Conservation (phyloP, 148 eudicot genomes). For the Silene latifolia region DNA sequence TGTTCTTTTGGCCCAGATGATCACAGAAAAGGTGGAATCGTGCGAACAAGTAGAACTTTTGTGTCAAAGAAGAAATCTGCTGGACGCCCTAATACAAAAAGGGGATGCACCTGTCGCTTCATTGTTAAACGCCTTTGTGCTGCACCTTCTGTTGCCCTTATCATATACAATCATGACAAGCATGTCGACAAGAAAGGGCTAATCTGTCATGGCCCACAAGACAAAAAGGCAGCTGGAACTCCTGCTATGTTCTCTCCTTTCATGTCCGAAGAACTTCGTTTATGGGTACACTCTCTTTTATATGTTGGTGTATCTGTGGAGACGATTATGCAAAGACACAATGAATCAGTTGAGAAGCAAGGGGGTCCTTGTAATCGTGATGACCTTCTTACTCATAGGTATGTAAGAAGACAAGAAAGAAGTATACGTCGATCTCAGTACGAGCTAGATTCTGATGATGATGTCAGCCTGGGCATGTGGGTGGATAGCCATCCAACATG, state of each 20-base stretch:
- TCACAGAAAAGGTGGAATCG: constrained; percentile 77
- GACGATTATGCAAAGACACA: constrained; percentile 94
- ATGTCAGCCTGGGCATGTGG: constrained; percentile 74
- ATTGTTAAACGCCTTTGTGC: constrained; percentile 89
- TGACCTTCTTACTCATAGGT: constrained; percentile 89
- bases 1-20: constrained; percentile 99
- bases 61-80: constrained; percentile 67
- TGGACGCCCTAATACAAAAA: constrained; percentile 90
- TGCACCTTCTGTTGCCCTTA: constrained; percentile 76
- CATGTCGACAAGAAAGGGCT: constrained; percentile 78
- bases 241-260: constrained; percentile 95
- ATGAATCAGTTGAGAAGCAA: constrained; percentile 82
- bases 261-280: constrained; percentile 90
- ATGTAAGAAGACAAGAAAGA: constrained; percentile 87
- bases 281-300: constrained; percentile 70
- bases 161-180: constrained; percentile 82
- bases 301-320: constrained; percentile 93
- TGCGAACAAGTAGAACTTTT: constrained; percentile 84
- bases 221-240: constrained; percentile 81
- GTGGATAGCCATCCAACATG: constrained; percentile 66
- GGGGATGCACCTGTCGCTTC: constrained; percentile 95
- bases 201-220: constrained; percentile 94
- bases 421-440: constrained; percentile 68
- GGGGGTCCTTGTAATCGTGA: constrained; percentile 88
- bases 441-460: constrained; percentile 81